phyloP scores from a whole-genome alignment of 139 green algal species.

The Marvania coccoides region DNA sequence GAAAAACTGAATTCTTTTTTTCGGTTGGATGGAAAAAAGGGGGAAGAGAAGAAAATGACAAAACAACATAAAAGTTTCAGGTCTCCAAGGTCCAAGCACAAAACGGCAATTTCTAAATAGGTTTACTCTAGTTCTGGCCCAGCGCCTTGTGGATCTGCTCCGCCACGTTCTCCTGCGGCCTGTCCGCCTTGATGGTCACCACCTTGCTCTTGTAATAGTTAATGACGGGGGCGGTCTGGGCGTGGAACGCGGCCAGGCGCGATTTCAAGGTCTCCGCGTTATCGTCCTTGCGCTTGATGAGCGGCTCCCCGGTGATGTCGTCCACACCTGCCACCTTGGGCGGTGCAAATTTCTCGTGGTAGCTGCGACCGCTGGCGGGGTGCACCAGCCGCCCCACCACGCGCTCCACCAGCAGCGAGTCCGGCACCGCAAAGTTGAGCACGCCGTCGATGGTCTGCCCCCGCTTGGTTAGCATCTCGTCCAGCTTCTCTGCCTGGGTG shows the following conservation, averaged over 20 bases:
- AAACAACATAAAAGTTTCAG: background rate
- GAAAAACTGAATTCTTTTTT: background rate
- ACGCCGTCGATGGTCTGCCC: constrained; percentile 81
- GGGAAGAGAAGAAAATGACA: background rate
- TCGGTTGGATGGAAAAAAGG: background rate
- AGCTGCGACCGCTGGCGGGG: constrained; percentile 80
- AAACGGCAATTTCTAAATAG: too few relatives aligned
- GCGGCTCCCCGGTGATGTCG: constrained; percentile 86
- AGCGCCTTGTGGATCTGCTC: constrained; percentile 49
- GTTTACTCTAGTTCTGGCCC: background rate
- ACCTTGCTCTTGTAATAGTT: constrained; percentile 57
- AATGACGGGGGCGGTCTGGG: constrained; percentile 81
- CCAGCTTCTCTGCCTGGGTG: constrained; percentile 77
- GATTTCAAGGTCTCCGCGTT: constrained; percentile 94
- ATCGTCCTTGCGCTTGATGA: constrained; percentile 96
- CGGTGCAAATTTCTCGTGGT: constrained; percentile 94
- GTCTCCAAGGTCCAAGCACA: too few relatives aligned
- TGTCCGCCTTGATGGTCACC: constrained; percentile 53
- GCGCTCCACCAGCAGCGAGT: constrained; percentile 83
- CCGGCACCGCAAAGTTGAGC: constrained; percentile 91
- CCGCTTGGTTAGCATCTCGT: constrained; percentile 81
- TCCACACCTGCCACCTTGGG: constrained; percentile 70
- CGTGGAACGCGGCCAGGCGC: constrained; percentile 83
- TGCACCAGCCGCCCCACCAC: constrained; percentile 89
- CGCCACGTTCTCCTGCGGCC: constrained; percentile 44